phyloP scores from a whole-genome alignment of 371 early-diverging fungal genomes.

The Actinomucor elegans region DNA sequence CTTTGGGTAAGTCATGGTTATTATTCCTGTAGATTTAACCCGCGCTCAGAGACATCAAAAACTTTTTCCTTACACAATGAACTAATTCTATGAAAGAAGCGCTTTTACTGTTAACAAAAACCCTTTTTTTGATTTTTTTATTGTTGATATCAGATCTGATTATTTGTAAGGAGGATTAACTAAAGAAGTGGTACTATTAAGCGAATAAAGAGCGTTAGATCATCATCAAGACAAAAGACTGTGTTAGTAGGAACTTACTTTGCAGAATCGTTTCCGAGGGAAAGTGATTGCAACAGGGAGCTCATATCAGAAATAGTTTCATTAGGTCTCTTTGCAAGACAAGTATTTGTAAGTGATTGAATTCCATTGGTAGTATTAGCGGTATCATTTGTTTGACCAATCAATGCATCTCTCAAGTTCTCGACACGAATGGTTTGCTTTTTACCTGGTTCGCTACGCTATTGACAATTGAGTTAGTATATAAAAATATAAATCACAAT shows the following conservation, averaged over 20 bases:
- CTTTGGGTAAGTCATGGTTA: too few species aligned
- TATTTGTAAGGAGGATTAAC: constrained; percentile 32
- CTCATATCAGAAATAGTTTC: constrained; percentile 36
- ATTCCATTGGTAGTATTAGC: background rate
- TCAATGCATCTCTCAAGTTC: constrained; percentile 48
- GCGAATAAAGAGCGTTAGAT: background rate
- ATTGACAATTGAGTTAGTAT: background rate
- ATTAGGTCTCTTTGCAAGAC: constrained; percentile 25
- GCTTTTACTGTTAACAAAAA: too few species aligned
- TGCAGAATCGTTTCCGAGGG: constrained; percentile 19
- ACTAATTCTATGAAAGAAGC: too few species aligned
- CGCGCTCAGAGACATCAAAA: too few species aligned
- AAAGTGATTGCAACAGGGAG: constrained; percentile 42
- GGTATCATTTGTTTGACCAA: constrained; percentile 6
- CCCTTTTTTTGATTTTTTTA: too few species aligned
- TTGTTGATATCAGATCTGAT: background rate
- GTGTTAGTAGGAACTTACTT: constrained; percentile 12
- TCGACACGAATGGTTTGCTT: constrained; percentile 47
- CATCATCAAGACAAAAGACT: background rate
- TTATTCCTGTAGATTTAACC: too few species aligned
- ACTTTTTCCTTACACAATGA: too few species aligned
- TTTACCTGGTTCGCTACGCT: constrained; percentile 24
- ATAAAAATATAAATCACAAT: background rate
- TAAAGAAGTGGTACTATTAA: constrained; percentile 20
- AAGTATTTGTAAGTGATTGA: constrained; percentile 11